Evolutionary conservation across 2,329 filamentous ascomycete species (phyloP), one percentile per base, ranked within the genome.

Genomic region (Ploettnerulaceae sp.): DNA sequence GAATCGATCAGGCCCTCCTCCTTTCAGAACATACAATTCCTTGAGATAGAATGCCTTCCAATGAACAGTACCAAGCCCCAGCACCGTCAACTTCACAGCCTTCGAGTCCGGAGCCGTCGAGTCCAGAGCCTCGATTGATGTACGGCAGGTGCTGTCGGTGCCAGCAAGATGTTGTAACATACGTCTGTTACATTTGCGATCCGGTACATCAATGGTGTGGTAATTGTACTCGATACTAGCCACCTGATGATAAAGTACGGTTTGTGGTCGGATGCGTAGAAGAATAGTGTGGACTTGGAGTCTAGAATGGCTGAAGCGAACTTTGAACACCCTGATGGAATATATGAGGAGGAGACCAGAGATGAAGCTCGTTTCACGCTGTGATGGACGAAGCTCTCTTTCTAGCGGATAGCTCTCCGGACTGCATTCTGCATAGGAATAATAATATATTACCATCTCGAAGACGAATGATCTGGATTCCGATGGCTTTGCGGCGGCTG

Each of bases 361-460:
- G n/a, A n/a, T n/a, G n/a, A n/a, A n/a, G n/a, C n/a, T n/a, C n/a
- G n/a, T n/a, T n/a, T n/a, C n/a, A n/a, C n/a, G n/a, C n/a, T n/a
- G n/a, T 7, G 1, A 37, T 36, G 34, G 15, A 36, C 2, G 9
- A 15, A 28, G 14, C 3, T 9, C 21, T 18, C 14, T 5, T 3
- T 8, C 41, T 39, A 32, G 18, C 22, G 15, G 15, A 34, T 33
- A 2, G 51, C 28, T 11, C 42, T 40, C 49, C 49, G 49, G 18
- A 21, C 21, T 8, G 25, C 24, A 28, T 50, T 31, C 4, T 43
- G 32, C 5, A 20, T 46, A 5, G 42, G 20, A 15, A 34, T 32
- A n/a, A 29, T 12, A 22, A 54, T 43, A 42, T 56, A 54, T 18
- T 53, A 46, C 15, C 41, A 39, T 9, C 49, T 32, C 3, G 46